These are phyloP conservation scores for Pseudogymnoascus sp. DNA, from an alignment of 2,329 filamentous ascomycete genomes.

Conservation along the genomic window DNA sequence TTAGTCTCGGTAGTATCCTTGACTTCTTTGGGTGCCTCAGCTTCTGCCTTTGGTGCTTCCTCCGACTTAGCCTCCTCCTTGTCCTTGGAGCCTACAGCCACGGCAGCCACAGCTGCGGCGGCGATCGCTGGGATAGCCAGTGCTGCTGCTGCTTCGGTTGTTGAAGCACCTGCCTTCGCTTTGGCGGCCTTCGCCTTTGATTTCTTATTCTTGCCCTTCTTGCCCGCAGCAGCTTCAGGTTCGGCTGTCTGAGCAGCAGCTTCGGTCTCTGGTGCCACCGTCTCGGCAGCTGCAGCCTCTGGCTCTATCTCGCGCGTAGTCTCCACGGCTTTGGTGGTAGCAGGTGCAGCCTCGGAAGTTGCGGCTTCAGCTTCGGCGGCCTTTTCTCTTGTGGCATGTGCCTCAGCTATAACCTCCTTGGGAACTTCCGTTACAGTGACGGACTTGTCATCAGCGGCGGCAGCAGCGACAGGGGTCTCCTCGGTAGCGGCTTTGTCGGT, in stretches of 20 bases:
- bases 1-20: not conserved
- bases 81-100: not conserved
- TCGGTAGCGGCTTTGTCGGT: not conserved
- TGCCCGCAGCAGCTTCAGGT: not conserved
- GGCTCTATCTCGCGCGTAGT: not conserved
- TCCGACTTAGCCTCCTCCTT: not conserved
- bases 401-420: not conserved
- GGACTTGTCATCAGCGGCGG: not conserved
- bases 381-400: not conserved
- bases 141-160: not conserved
- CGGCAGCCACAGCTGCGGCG: not conserved
- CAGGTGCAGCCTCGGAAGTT: not conserved
- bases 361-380: not conserved
- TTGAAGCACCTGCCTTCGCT: not conserved
- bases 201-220: slow-evolving; percentile 4
- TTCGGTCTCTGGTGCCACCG: not conserved
- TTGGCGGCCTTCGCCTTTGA: not conserved
- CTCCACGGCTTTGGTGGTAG: not conserved
- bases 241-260: not conserved
- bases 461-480: not conserved
- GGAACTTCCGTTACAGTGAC: not conserved
- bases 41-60: not conserved
- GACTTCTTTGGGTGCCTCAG: not conserved
- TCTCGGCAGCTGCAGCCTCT: not conserved
- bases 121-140: not conserved